Percentiles rank a stretch among this genome's conserved stretches.
phyloP scores from a whole-genome alignment of 2,329 filamentous ascomycete genomes.

The Arthrobotrys entomopaga region DNA sequence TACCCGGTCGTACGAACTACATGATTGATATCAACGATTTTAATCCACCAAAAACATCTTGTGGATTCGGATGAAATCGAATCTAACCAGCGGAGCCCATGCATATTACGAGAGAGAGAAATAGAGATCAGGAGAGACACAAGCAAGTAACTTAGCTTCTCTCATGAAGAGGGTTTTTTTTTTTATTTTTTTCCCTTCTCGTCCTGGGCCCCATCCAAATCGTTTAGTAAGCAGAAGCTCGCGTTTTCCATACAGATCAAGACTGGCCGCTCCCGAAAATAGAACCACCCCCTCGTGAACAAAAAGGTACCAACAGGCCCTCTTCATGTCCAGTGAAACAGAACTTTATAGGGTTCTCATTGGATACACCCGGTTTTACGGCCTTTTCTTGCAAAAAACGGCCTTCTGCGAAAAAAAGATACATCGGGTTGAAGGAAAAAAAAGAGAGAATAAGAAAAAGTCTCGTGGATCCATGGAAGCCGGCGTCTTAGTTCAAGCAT shows the following conservation, averaged over 20 bases:
- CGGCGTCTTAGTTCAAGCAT: constrained; percentile 13
- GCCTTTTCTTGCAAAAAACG: constrained; percentile 12
- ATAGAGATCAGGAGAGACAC: no score
- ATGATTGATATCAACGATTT: constrained; percentile 10
- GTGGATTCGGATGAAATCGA: constrained; percentile 51
- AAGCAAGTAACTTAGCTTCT: no score
- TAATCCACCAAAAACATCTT: not conserved
- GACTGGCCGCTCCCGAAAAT: constrained; percentile 53
- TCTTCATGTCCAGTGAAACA: constrained; percentile 43
- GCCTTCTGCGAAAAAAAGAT: constrained; percentile 50
- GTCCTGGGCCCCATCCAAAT: no score
- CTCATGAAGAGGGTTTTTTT: constrained; percentile 24
- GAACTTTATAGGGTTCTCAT: constrained; percentile 45
- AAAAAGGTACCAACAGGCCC: constrained; percentile 45
- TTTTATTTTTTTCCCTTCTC: constrained; percentile 23
- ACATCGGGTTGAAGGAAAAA: constrained; percentile 10
- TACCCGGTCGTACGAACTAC: constrained; percentile 46
- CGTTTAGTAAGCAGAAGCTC: constrained; percentile 50
- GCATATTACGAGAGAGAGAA: constrained; percentile 34
- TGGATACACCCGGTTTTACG: constrained; percentile 45
- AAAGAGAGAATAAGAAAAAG: constrained; percentile 21
- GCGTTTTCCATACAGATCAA: constrained; percentile 53
- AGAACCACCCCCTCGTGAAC: constrained; percentile 52
- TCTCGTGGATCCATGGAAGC: constrained; percentile 41
- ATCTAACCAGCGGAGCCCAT: constrained; percentile 50